Base-by-base conservation (phyloP, 257 asterid genomes). In the Eustoma russellianum region DNA sequence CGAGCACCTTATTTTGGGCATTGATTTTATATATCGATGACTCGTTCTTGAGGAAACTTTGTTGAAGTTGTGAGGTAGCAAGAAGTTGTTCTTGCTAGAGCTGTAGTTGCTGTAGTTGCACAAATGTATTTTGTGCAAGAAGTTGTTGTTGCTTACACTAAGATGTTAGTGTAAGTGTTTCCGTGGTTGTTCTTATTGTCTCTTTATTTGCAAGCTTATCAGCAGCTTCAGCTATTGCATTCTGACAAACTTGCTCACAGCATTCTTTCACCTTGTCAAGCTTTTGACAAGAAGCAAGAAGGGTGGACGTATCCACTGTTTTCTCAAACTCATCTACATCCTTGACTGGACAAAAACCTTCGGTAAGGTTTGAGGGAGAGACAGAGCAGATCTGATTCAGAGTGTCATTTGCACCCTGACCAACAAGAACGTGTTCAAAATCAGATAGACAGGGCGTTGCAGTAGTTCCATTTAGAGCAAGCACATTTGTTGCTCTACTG, bases 201-300 rank as follows among this genome's bases (percentile, higher is more conserved):
- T n/a, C 86, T 69, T 76, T 88, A 45, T 69, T 65, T 7, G 93
- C 94, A 43, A 92, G 93, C 73, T 81, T 83, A 64, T 68, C 78
- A 53, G 97, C 85, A 61, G 95, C 95, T 66, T 85, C 94, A 41
- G 78, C 61, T 56, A 92, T 78, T 38, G 99, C 91, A 66, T 79
- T 83, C 77, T 83, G 91, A 70, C 99, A 92, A 52, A 78, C 83
- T 77, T 92, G 95, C 77, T 77, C 77, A 54, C 99, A 92, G 66
- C 99, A 92, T 76, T 92, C 99, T 54, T 81, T 92, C 53, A 92
- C 88, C 47, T 47, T 69, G 71, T 92, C 88, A 40, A 88, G 83
- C 83, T 79, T 81, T 62, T 74, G 83, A 58, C 99, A 92, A 13
- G 93, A 76, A 53, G 88, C 81, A 55, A 92, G 90, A 71, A 92